phyloP scores from a whole-genome alignment of 495 filamentous ascomycete genomes.

The Xylona heveae region DNA sequence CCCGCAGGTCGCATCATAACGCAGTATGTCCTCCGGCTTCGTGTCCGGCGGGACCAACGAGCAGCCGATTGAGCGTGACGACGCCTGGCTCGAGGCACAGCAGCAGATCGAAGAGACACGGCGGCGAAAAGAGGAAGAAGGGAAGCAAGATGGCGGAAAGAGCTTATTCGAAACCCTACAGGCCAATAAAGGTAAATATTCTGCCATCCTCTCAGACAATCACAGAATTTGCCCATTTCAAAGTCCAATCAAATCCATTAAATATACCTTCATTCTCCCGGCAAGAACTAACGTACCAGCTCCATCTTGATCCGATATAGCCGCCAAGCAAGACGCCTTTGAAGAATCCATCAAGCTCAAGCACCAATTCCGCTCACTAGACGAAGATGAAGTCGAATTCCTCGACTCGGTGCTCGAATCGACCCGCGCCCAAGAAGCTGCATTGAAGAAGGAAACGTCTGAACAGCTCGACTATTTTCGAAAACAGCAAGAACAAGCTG shows the following conservation, averaged over 20 bases:
- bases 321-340: constrained; percentile 89
- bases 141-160: constrained; percentile 37
- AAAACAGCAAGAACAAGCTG: constrained; percentile 41
- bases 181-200: constrained; percentile 72
- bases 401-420: constrained; percentile 56
- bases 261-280: constrained; percentile 4
- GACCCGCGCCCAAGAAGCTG: constrained; percentile 47
- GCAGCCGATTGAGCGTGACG: constrained; percentile 20
- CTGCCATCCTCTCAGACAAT: too few relatives aligned
- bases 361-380: constrained; percentile 86
- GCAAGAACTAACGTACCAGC: constrained; percentile 1
- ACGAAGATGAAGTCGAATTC: constrained; percentile 89
- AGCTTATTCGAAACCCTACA: constrained; percentile 73
- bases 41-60: constrained; percentile 67
- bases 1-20: too few relatives aligned
- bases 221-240: too few relatives aligned
- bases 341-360: constrained; percentile 71
- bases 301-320: constrained; percentile 19
- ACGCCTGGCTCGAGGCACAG: constrained; percentile 61
- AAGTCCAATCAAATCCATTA: constrained; percentile 6
- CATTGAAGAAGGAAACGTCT: constrained; percentile 49
- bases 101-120: constrained; percentile 51
- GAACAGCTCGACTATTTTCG: constrained; percentile 53
- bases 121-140: constrained; percentile 33
- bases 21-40: constrained; percentile 86